These are phyloP conservation scores for Saccharomyces hybrid DNA, from an alignment of 1,139 yeast species.

Conservation along the genomic window DNA sequence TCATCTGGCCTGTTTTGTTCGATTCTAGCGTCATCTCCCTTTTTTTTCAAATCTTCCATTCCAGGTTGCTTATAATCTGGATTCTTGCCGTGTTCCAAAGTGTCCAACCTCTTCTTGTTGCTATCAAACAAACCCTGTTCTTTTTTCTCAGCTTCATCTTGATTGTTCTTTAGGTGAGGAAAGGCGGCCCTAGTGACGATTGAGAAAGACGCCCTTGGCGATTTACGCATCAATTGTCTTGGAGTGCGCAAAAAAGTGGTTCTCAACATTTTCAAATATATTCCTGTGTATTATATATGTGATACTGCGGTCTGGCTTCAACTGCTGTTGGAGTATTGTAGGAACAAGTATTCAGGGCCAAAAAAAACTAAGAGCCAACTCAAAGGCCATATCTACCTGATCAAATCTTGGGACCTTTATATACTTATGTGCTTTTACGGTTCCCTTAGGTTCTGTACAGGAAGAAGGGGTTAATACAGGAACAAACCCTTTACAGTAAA, in stretches of 20 bases:
- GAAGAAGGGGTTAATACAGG: background rate
- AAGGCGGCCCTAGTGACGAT: background rate
- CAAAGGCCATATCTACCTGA: background rate
- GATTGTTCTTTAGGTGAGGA: constrained; percentile 14
- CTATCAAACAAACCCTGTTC: constrained; percentile 25
- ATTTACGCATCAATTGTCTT: background rate
- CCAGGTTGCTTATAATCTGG: constrained; percentile 14
- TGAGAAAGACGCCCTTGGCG: background rate
- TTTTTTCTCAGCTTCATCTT: constrained; percentile 15
- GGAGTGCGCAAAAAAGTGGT: background rate
- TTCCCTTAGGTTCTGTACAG: background rate
- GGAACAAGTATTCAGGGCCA: no score
- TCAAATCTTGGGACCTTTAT: background rate
- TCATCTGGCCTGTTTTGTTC: constrained; percentile 33
- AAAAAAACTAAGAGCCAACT: no score
- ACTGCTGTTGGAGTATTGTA: no score
- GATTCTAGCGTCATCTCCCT: constrained; percentile 28
- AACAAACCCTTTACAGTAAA: background rate
- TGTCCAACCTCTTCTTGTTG: constrained; percentile 24
- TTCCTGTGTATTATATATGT: background rate
- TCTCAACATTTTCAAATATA: background rate
- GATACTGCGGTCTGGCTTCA: no score
- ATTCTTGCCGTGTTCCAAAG: constrained; percentile 21
- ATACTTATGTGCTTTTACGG: background rate
- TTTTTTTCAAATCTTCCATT: constrained; percentile 21